A percentile compares a stretch with the other conserved stretches of the same genome.
Conservation (phyloP, 305 asterid genomes). For the Andrographis paniculata region DNA sequence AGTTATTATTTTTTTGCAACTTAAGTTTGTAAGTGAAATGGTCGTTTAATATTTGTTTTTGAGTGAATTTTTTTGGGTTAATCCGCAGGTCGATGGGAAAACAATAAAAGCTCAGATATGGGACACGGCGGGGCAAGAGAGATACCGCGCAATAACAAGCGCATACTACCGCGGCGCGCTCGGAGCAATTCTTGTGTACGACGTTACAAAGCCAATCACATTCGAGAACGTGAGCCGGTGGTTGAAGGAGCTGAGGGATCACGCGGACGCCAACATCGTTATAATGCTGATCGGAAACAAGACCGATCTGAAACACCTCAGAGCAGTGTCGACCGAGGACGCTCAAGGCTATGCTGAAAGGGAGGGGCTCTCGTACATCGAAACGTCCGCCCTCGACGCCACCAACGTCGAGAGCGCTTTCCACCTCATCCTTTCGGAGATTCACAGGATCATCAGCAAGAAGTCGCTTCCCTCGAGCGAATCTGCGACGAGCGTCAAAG, state of each 20-base stretch:
- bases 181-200: constrained; percentile 70
- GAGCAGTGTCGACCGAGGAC: constrained; percentile 68
- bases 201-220: constrained; percentile 63
- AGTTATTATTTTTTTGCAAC: no score
- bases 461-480: constrained; percentile 28
- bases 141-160: constrained; percentile 71
- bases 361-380: constrained; percentile 67
- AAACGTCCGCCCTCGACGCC: constrained; percentile 70
- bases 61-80: no score
- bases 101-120: constrained; percentile 68
- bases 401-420: constrained; percentile 60
- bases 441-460: constrained; percentile 56
- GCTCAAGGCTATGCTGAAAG: constrained; percentile 62
- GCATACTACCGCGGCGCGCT: constrained; percentile 78
- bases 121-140: constrained; percentile 86
- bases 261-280: constrained; percentile 63
- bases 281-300: constrained; percentile 70
- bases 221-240: constrained; percentile 62
- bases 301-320: constrained; percentile 60
- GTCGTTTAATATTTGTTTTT: no score
- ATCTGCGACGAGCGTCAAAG: constrained; percentile 20
- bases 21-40: no score
- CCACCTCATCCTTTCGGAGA: constrained; percentile 57
- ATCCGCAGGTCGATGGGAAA: constrained; percentile 73
- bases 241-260: constrained; percentile 79